Conservation (phyloP, 768 basidiomycete species). For the Tricholoma matsutake region DNA sequence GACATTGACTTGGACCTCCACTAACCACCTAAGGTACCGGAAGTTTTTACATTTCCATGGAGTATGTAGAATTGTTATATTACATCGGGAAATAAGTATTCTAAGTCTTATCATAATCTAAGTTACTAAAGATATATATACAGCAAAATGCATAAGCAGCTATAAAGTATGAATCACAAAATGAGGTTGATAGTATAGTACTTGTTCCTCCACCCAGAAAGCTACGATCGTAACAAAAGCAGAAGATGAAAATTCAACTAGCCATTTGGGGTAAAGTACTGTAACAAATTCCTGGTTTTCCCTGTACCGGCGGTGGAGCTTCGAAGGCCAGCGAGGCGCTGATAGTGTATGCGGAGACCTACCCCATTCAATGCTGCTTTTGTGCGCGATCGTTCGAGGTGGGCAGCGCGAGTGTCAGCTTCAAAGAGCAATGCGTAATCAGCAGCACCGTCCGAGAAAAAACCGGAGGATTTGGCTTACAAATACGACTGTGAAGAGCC, state of each 20-base stretch:
- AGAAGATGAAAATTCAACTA: slow-evolving; percentile 2
- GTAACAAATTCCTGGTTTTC: slow-evolving; percentile 2
- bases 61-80: neutral
- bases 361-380: slow-evolving; percentile 69
- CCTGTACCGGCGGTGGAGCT: slow-evolving; percentile 13
- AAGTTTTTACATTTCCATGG: neutral
- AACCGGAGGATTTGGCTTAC: slow-evolving; percentile 35
- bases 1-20: slow-evolving; percentile 50
- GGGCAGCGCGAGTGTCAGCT: slow-evolving; percentile 74
- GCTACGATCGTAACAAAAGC: neutral
- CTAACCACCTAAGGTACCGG: slow-evolving; percentile 9
- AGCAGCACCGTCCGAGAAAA: neutral
- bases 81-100: neutral
- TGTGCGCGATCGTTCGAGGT: slow-evolving; percentile 71
- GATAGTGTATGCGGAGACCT: slow-evolving; percentile 61
- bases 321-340: slow-evolving; percentile 35
- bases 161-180: slow-evolving; percentile 11
- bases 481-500: slow-evolving; percentile 54
- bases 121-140: neutral
- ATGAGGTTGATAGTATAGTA: neutral
- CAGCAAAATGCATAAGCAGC: slow-evolving; percentile 6
- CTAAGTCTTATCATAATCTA: neutral
- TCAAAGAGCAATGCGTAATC: neutral
- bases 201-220: neutral
- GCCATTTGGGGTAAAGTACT: slow-evolving; percentile 13